Conservation (phyloP, 106 monocot genomes). For the Alisma plantagoaquatica region DNA sequence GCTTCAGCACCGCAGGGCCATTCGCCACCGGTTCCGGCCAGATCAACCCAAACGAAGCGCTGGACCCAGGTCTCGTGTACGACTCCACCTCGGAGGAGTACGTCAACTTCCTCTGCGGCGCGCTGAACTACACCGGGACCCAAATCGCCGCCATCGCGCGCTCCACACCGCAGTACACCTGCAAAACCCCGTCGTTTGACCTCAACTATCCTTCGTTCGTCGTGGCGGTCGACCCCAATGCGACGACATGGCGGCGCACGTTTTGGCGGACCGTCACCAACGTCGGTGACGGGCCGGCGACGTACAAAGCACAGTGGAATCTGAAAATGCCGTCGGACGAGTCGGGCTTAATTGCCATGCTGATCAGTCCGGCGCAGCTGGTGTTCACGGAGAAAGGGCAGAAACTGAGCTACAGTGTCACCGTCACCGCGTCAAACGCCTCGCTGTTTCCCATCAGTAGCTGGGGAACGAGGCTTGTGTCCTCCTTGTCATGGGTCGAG, state of each 20-base stretch:
- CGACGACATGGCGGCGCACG: no score
- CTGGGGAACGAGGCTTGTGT: not conserved
- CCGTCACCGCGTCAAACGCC: constrained; percentile 23
- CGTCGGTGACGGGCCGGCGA: constrained; percentile 33
- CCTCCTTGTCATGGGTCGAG: constrained; percentile 17
- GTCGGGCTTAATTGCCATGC: constrained; percentile 25
- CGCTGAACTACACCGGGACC: constrained; percentile 30
- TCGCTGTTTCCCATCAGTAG: not conserved
- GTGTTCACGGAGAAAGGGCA: constrained; percentile 32
- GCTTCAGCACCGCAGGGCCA: constrained; percentile 16
- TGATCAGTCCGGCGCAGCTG: constrained; percentile 32
- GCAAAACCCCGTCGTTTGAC: constrained; percentile 22
- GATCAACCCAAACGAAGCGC: constrained; percentile 43
- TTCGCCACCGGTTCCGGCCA: constrained; percentile 61
- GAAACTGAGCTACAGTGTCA: constrained; percentile 38
- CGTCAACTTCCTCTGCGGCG: constrained; percentile 37
- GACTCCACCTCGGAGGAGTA: constrained; percentile 50
- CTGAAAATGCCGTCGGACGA: constrained; percentile 18
- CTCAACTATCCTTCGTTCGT: constrained; percentile 69
- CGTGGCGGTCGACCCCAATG: constrained; percentile 19
- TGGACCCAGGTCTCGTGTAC: constrained; percentile 65
- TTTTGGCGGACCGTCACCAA: constrained; percentile 57
- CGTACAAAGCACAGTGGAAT: no score
- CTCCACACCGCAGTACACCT: constrained; percentile 12
- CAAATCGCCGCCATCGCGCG: constrained; percentile 15